Percentiles rank a stretch among this genome's conserved stretches.
Evolutionary conservation across 148 eudicot species (phyloP).

Genomic region (Polygonum aviculare): DNA sequence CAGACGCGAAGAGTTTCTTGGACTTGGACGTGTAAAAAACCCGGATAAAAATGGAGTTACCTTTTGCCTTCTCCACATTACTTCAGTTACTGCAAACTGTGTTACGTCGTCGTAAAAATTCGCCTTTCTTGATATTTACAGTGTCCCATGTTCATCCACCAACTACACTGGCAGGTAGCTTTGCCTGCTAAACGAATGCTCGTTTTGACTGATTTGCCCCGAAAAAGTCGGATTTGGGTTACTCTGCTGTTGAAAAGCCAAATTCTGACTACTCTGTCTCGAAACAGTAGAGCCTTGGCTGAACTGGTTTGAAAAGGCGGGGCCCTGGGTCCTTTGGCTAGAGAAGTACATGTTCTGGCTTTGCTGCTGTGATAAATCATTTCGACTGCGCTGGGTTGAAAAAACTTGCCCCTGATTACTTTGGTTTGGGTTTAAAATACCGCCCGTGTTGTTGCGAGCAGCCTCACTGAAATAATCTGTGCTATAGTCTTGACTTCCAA

Average conservation of each 20-base stretch:
- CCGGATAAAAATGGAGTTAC: not conserved
- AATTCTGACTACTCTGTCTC: not conserved
- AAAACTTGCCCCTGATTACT: not conserved
- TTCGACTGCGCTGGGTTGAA: not conserved
- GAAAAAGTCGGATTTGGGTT: not conserved
- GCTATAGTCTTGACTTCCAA: constrained; percentile 82
- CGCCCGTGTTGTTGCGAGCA: not conserved
- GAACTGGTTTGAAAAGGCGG: not conserved
- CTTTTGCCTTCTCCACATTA: not conserved
- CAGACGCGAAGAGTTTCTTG: not conserved
- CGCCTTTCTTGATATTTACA: not conserved
- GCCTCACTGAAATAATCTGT: constrained; percentile 27
- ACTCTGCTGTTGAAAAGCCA: not conserved
- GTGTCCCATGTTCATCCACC: not conserved
- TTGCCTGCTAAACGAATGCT: not conserved
- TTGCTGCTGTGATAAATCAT: not conserved
- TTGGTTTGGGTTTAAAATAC: not conserved
- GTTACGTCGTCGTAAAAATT: not conserved
- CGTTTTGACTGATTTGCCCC: not conserved
- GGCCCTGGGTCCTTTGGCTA: constrained; percentile 9
- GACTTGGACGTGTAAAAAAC: not conserved
- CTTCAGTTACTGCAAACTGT: not conserved
- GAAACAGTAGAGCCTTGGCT: not conserved
- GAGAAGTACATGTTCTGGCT: constrained; percentile 9
- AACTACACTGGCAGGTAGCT: not conserved